Percentiles rank a stretch among this genome's conserved stretches.
Evolutionary conservation across 192 early-diverging fungal species (phyloP).

Genomic region (Linnemannia zychae): DNA sequence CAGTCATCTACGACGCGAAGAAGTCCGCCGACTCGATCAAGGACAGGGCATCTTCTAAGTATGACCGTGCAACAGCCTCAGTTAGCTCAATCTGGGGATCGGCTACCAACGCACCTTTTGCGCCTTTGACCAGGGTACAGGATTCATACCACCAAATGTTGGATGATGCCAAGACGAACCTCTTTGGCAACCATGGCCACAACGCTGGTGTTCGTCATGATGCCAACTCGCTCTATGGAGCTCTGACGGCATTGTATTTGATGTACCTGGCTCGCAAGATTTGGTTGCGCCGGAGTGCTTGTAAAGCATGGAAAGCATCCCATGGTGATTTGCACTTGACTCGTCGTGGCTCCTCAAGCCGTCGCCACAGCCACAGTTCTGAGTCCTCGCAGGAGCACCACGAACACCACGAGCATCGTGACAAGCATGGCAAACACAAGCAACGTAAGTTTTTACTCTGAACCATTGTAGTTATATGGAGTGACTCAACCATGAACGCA

Average conservation of each 20-base stretch:
- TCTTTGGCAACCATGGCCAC: conserved; percentile 23
- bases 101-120: conserved; percentile 26
- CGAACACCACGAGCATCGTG: conserved; percentile 10
- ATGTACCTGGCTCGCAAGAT: conserved; percentile 39
- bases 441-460: conserved; percentile 36
- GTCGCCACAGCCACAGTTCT: conserved; percentile 31
- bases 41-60: conserved; percentile 20
- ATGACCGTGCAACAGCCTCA: conserved; percentile 33
- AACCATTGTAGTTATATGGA: not conserved
- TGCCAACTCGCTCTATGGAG: conserved; percentile 37
- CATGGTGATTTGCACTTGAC: conserved; percentile 22
- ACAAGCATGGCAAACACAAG: conserved; percentile 27
- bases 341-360: not conserved
- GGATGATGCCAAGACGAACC: conserved; percentile 22
- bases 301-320: not conserved
- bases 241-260: conserved; percentile 40
- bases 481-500: no score
- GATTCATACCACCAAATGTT: conserved; percentile 35
- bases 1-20: conserved; percentile 14
- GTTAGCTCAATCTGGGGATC: conserved; percentile 45
- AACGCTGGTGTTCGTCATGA: not conserved
- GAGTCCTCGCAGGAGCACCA: conserved; percentile 29
- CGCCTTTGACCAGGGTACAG: conserved; percentile 26
- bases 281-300: conserved; percentile 31
- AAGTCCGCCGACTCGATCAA: conserved; percentile 18